Evolutionary conservation across 495 filamentous ascomycete genomes (phyloP).

Genomic region (Tuber aestivum): DNA sequence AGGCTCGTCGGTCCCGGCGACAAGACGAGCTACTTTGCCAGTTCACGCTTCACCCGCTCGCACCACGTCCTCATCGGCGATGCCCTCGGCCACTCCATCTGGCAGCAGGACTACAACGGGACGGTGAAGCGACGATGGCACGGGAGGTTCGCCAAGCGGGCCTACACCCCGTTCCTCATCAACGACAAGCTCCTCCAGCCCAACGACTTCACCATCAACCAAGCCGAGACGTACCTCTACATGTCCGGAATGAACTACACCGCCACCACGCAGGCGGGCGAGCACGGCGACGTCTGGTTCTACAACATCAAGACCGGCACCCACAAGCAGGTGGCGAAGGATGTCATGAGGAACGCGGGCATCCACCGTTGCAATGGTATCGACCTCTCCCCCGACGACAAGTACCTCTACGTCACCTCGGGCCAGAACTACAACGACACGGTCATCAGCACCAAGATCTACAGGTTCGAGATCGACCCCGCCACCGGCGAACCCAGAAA

Average conservation of each 20-base stretch:
- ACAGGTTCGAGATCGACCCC: constrained; percentile 19
- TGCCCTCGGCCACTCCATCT: constrained; percentile 11
- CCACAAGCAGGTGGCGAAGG: constrained; percentile 12
- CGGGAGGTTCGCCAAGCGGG: constrained; percentile 4
- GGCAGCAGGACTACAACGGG: constrained; percentile 9
- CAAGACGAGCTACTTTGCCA: constrained; percentile 9
- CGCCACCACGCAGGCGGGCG: constrained; percentile 9
- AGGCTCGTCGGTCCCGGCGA: background rate
- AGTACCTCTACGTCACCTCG: constrained; percentile 25
- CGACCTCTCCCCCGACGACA: constrained; percentile 23
- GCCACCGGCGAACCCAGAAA: constrained; percentile 13
- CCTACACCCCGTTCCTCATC: constrained; percentile 6
- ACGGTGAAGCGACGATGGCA: background rate
- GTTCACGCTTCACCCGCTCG: constrained; percentile 19
- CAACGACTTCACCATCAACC: constrained; percentile 22
- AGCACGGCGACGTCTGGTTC: constrained; percentile 14
- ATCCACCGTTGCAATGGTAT: constrained; percentile 25
- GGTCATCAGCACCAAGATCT: constrained; percentile 6
- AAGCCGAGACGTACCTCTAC: constrained; percentile 17
- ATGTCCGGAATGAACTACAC: constrained; percentile 29
- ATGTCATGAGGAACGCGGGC: constrained; percentile 6
- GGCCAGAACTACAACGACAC: constrained; percentile 18
- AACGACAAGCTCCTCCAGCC: constrained; percentile 23
- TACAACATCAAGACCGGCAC: constrained; percentile 2
- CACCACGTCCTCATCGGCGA: constrained; percentile 16